Conservation (phyloP, 73 alveolate species). For the Paramecium tetraurelia region DNA sequence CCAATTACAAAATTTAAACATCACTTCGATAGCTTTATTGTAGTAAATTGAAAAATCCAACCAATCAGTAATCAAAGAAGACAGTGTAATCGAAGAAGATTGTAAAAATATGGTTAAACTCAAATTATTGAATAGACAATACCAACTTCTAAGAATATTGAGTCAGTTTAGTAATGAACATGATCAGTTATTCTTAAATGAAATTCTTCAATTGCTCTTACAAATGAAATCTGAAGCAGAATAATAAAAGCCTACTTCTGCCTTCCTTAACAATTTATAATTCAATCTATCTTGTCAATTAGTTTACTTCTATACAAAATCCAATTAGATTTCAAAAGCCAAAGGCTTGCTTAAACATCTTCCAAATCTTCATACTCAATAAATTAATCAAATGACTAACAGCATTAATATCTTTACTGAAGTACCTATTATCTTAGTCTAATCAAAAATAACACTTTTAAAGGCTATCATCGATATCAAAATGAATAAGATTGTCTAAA, state of each 20-base stretch:
- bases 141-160: not conserved
- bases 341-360: not conserved
- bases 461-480: not conserved
- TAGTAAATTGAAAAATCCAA: not conserved
- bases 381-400: not conserved
- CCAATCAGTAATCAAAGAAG: not conserved
- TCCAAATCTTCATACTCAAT: not conserved
- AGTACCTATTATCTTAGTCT: not conserved
- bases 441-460: not conserved
- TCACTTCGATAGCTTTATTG: not conserved
- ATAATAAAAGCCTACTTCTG: not conserved
- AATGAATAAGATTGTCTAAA: not conserved
- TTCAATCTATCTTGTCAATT: not conserved
- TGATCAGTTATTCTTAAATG: not conserved
- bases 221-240: not conserved
- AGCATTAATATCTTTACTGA: not conserved
- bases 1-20: not conserved
- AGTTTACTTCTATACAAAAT: not conserved
- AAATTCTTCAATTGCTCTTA: not conserved
- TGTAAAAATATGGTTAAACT: not conserved
- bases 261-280: not conserved
- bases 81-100: not conserved
- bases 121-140: not conserved
- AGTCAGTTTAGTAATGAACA: not conserved
- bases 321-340: not conserved